Conservation (phyloP, 2,329 filamentous ascomycete genomes). For the Aspergillus intermedius region DNA sequence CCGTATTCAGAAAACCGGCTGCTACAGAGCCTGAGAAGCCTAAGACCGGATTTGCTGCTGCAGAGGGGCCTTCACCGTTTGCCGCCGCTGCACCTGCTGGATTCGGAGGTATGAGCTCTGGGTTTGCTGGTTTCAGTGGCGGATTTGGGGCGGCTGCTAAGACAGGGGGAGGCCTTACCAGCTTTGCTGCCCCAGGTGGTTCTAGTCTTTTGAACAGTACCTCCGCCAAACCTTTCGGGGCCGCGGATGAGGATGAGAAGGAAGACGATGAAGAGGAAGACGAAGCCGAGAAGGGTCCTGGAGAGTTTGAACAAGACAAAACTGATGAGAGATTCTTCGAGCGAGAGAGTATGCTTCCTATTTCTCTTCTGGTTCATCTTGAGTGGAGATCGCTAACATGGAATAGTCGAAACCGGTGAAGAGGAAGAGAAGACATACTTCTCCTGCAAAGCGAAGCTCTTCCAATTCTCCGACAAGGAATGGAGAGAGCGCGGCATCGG, state of each 20-base stretch:
- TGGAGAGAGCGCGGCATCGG: constrained; percentile 91
- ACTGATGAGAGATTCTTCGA: constrained; percentile 44
- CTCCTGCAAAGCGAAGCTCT: constrained; percentile 75
- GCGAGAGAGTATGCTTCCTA: constrained; percentile 58
- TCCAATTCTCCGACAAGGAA: constrained; percentile 63
- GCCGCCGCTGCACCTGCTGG: constrained; percentile 27
- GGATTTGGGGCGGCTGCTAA: constrained; percentile 46
- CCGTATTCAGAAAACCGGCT: constrained; percentile 31
- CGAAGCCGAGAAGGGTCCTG: constrained; percentile 38
- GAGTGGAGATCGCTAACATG: neutral
- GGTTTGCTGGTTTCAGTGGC: constrained; percentile 32
- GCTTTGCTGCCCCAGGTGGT: constrained; percentile 61
- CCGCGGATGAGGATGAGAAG: constrained; percentile 52
- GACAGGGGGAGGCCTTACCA: constrained; percentile 47
- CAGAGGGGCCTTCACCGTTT: constrained; percentile 24
- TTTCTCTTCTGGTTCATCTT: neutral
- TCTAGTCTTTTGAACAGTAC: constrained; percentile 35
- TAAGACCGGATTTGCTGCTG: constrained; percentile 25
- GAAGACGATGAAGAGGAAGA: constrained; percentile 47
- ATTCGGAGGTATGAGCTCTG: constrained; percentile 33
- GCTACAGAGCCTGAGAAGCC: constrained; percentile 16
- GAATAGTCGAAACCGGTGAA: constrained; percentile 76
- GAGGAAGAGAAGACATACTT: constrained; percentile 71
- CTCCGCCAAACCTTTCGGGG: constrained; percentile 64
- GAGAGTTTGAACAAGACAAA: constrained; percentile 46